Base-by-base conservation (phyloP, 768 basidiomycete species). In the Phanerochaete sordida region DNA sequence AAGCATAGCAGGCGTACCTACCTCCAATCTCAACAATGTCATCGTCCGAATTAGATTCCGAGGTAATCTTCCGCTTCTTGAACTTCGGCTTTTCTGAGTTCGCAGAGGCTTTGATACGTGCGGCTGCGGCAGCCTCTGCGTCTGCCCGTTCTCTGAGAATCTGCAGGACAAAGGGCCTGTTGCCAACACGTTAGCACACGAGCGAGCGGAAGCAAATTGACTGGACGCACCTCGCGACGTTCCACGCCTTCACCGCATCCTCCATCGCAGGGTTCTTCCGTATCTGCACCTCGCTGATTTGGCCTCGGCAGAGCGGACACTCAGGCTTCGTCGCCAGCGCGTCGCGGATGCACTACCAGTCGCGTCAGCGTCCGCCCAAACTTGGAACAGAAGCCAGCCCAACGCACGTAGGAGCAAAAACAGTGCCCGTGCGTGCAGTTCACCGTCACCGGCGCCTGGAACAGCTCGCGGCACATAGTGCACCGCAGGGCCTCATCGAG, bases 391-490 rank as follows among this genome's bases (percentile, higher is more conserved):
- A 21, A 26, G 43, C 5, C 53, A 63, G 47, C n/a, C n/a, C n/a
- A 23, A 6, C n/a, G 13, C 63, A 91, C 90, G 66, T 82, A 69
- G 15, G 89, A 91, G 74, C 92, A 93, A 69, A 93, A 94, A 50
- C 84, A 87, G 66, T 94, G 92, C 0, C 90, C 91, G 15, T 55
- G 55, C 35, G 56, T 47, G 68, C 92, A 93, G 5, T 71, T 70
- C 3, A 93, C 79, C 2, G 83, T 84, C 27, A 93, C 86, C 4
- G 92, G 92, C 0, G 80, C 90, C 54, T 82, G 81, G 66, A 84
- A 90, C 33, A 86, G 77, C 60, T 92, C 89, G 39, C 85, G 78
- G 68, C 92, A 94, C 57, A 94, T 91, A 27, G 81, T 79, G 65
- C 92, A 94, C 16, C 88, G 79, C 60, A 90, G 74, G 11, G 86